A percentile compares a stretch with the other conserved stretches of the same genome.
phyloP scores from a whole-genome alignment of 1,139 yeast species.

The Candida dubliniensis region DNA sequence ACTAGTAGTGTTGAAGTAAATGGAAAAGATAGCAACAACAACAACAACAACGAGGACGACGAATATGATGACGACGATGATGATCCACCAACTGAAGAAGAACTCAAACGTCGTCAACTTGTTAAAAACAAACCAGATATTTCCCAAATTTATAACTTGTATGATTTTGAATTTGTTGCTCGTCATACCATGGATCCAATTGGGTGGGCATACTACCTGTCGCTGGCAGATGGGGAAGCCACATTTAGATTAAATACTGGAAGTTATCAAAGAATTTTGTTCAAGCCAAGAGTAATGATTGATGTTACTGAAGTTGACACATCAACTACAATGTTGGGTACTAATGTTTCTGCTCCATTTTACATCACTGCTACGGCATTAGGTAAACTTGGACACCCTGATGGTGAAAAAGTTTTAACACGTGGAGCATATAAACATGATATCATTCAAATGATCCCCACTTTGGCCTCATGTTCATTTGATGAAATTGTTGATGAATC shows the following conservation, averaged over 20 bases:
- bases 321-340: slow-evolving; percentile 43
- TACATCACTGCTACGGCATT: slow-evolving; percentile 81
- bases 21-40: slow-evolving; percentile 1
- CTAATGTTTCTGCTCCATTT: slow-evolving; percentile 52
- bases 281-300: slow-evolving; percentile 77
- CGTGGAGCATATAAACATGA: slow-evolving; percentile 68
- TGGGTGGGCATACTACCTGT: slow-evolving; percentile 91
- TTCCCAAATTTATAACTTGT: slow-evolving; percentile 63
- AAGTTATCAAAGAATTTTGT: slow-evolving; percentile 82
- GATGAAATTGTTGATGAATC: slow-evolving; percentile 68
- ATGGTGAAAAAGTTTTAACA: slow-evolving; percentile 78
- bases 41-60: slow-evolving; percentile 16
- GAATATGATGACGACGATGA: slow-evolving; percentile 29
- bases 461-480: slow-evolving; percentile 72
- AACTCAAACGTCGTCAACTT: slow-evolving; percentile 26
- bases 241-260: slow-evolving; percentile 85
- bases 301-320: slow-evolving; percentile 55
- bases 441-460: slow-evolving; percentile 78
- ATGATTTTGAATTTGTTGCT: slow-evolving; percentile 85
- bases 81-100: slow-evolving; percentile 33
- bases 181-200: slow-evolving; percentile 64
- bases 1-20: slow-evolving; percentile 7
- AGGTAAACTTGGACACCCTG: slow-evolving; percentile 74
- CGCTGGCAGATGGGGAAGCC: slow-evolving; percentile 92
- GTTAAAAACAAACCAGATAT: slow-evolving; percentile 58